These are phyloP conservation scores for Fabrea salina DNA, from an alignment of 169 alveolate genomes.

Conservation along the genomic window DNA sequence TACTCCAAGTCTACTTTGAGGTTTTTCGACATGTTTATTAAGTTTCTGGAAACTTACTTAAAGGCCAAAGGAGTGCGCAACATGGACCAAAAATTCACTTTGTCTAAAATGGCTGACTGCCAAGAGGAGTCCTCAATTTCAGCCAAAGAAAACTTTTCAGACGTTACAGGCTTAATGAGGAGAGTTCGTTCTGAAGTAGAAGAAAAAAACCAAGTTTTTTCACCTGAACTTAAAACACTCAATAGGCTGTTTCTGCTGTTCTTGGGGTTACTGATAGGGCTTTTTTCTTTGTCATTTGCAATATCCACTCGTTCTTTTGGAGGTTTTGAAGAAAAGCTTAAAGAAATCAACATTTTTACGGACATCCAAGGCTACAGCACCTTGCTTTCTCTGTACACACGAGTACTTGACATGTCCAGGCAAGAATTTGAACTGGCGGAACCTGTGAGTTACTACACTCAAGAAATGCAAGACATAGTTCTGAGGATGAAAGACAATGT, in stretches of 20 bases:
- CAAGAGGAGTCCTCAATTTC: too few species aligned
- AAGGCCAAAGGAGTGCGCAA: too few species aligned
- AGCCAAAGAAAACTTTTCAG: neutral
- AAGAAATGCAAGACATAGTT: neutral
- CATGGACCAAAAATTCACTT: too few species aligned
- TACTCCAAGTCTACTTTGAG: constrained; percentile 16
- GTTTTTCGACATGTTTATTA: constrained; percentile 7
- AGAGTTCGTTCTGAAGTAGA: neutral
- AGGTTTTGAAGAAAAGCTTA: neutral
- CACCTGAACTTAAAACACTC: constrained; percentile 22
- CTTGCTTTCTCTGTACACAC: neutral
- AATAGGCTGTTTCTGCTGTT: neutral
- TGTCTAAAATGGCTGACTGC: too few species aligned
- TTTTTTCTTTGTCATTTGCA: neutral
- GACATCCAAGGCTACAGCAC: neutral
- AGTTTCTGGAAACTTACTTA: constrained; percentile 1
- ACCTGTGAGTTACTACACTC: neutral
- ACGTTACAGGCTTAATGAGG: neutral
- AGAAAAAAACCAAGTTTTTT: neutral
- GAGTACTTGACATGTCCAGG: neutral
- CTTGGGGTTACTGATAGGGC: neutral
- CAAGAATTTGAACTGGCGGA: neutral
- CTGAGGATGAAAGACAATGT: neutral
- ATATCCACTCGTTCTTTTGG: neutral
- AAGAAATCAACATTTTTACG: neutral